Conservation (phyloP, 2,329 filamentous ascomycete species). For the Diplodia corticola region DNA sequence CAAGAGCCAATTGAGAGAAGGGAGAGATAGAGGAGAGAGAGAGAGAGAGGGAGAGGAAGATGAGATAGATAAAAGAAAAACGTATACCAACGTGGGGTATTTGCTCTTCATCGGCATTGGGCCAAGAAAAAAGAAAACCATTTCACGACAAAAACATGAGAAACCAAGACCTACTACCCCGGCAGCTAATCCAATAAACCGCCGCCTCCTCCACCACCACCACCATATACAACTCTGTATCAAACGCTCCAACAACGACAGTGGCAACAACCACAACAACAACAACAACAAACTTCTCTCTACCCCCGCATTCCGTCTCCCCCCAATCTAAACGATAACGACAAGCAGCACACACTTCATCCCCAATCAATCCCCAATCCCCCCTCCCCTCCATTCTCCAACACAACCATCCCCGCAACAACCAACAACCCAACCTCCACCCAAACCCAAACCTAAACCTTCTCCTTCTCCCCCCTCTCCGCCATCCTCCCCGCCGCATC, state of each 20-base stretch:
- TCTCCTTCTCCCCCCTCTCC: not conserved
- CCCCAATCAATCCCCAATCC: too few species aligned
- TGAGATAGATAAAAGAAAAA: not conserved
- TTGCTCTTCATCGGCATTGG: not conserved
- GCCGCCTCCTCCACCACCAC: not conserved
- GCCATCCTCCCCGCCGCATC: not conserved
- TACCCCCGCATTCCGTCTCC: too few species aligned
- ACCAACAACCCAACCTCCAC: not conserved
- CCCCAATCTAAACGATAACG: too few species aligned
- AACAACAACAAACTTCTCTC: too few species aligned
- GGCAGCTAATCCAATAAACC: not conserved
- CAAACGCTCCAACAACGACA: too few species aligned
- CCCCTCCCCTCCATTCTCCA: not conserved
- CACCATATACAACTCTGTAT: not conserved
- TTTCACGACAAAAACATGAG: not conserved
- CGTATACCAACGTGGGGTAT: not conserved
- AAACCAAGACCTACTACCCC: not conserved
- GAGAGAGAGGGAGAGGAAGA: not conserved
- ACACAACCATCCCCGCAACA: not conserved
- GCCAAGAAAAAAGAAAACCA: not conserved
- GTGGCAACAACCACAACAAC: too few species aligned
- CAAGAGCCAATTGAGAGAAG: not conserved
- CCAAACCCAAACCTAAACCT: not conserved
- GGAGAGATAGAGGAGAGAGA: too few species aligned
- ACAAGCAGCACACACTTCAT: too few species aligned